phyloP scores from a whole-genome alignment of 768 basidiomycete species.

The Kwoniella mangroviensis region DNA sequence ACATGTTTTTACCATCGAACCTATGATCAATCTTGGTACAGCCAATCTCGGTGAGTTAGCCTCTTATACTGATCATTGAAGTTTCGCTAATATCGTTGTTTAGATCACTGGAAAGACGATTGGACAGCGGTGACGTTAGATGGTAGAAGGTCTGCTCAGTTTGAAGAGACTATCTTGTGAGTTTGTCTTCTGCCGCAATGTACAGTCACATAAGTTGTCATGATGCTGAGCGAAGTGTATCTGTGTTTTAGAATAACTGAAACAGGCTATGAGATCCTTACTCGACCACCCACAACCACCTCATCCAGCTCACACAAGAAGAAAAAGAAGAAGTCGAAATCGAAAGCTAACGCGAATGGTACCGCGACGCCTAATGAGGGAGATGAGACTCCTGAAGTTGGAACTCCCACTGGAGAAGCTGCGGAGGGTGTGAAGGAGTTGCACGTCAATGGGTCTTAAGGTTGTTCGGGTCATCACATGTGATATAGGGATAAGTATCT shows the following conservation, averaged over 20 bases:
- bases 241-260: conserved; percentile 87
- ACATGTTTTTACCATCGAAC: conserved; percentile 62
- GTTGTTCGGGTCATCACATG: background rate
- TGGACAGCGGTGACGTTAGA: conserved; percentile 96
- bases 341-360: conserved; percentile 14
- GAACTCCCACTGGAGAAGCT: conserved; percentile 32
- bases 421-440: conserved; percentile 30
- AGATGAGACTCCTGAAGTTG: conserved; percentile 27
- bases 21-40: conserved; percentile 92
- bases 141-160: conserved; percentile 90
- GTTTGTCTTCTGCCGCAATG: no score
- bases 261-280: conserved; percentile 84
- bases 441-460: conserved; percentile 14
- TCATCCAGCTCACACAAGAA: conserved; percentile 27
- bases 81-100: background rate
- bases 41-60: conserved; percentile 45
- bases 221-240: no score
- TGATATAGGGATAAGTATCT: no score
- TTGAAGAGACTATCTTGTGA: conserved; percentile 94
- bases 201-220: no score
- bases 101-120: conserved; percentile 73
- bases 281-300: conserved; percentile 56
- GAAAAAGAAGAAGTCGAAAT: conserved; percentile 40
- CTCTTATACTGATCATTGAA: background rate
- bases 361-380: conserved; percentile 16